These are phyloP conservation scores for Nicotiana sylvestris DNA, from an alignment of 257 asterid species.

Conservation along the genomic window DNA sequence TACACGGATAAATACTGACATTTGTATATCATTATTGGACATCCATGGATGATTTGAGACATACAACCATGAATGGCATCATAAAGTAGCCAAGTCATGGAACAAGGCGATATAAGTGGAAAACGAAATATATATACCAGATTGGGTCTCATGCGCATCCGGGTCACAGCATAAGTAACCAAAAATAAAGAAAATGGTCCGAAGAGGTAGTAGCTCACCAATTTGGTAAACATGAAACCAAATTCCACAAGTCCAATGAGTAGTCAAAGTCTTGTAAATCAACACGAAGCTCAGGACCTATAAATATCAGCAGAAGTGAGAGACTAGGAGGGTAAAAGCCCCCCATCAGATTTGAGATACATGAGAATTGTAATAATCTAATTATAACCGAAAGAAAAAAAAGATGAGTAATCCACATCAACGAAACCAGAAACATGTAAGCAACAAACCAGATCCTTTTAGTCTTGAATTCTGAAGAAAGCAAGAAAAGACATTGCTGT, in stretches of 20 bases:
- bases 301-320: conserved; percentile 24
- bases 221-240: conserved; percentile 92
- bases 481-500: too few relatives aligned
- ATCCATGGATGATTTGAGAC: not conserved
- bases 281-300: conserved; percentile 36
- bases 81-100: not conserved
- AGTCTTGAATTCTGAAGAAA: not conserved
- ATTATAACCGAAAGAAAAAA: not conserved
- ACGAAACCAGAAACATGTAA: too few relatives aligned
- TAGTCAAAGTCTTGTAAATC: conserved; percentile 95
- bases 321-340: too few relatives aligned
- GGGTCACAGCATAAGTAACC: not conserved
- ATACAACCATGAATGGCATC: not conserved
- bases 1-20: not conserved
- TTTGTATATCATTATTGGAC: too few relatives aligned
- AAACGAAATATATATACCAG: not conserved
- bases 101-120: not conserved
- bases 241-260: conserved; percentile 93
- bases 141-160: not conserved
- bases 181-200: not conserved
- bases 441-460: too few relatives aligned
- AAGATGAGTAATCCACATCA: not conserved
- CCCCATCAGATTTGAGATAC: too few relatives aligned
- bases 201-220: conserved; percentile 37
- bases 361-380: too few relatives aligned